phyloP scores from a whole-genome alignment of 805 yeast species.

The Candida awuae region DNA sequence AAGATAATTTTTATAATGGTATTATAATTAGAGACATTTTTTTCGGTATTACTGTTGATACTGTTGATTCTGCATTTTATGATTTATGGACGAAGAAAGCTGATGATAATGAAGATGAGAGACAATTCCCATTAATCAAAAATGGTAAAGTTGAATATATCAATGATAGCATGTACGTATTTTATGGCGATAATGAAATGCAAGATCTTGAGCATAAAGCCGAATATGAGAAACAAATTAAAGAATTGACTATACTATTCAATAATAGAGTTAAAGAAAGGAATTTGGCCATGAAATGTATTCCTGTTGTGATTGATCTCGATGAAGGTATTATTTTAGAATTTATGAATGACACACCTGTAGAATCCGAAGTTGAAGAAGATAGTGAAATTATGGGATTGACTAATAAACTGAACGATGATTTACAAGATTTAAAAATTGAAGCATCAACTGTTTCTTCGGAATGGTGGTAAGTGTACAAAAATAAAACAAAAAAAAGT shows the following conservation, averaged over 20 bases:
- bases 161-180: constrained; percentile 21
- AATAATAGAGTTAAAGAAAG: constrained; percentile 29
- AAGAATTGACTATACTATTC: constrained; percentile 32
- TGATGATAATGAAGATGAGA: background rate
- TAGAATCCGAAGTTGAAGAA: background rate
- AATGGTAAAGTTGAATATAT: constrained; percentile 10
- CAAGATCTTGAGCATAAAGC: constrained; percentile 16
- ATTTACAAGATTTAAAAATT: constrained; percentile 4
- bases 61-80: constrained; percentile 27
- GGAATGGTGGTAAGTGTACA: constrained; percentile 5
- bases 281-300: constrained; percentile 44
- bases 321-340: constrained; percentile 29
- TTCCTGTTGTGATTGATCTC: constrained; percentile 36
- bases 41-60: constrained; percentile 43
- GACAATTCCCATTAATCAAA: constrained; percentile 4
- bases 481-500: background rate
- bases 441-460: constrained; percentile 6
- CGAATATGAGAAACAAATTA: constrained; percentile 37
- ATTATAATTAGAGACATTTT: constrained; percentile 45
- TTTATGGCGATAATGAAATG: constrained; percentile 10
- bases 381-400: background rate
- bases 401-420: background rate
- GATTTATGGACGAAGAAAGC: constrained; percentile 7
- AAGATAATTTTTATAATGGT: constrained; percentile 38
- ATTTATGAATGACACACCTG: constrained; percentile 5